phyloP scores from a whole-genome alignment of 306 rosid species.

The Clitoria ternatea region DNA sequence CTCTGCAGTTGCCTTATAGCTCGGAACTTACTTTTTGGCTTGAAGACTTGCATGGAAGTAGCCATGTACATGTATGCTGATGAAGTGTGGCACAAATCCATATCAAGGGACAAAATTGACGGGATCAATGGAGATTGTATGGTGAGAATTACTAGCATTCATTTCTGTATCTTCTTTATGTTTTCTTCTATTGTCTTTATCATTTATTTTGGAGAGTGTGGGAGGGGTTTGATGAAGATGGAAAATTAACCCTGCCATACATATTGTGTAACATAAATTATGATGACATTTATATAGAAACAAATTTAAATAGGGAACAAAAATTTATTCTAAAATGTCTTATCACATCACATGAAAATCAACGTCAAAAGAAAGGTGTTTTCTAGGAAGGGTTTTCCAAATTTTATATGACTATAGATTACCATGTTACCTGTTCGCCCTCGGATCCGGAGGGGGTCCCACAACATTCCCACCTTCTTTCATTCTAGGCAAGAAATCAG shows the following conservation, averaged over 20 bases:
- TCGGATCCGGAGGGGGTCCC: too few relatives aligned
- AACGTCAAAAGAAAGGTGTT: too few relatives aligned
- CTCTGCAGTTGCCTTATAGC: slow-evolving; percentile 82
- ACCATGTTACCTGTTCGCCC: too few relatives aligned
- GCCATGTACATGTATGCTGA: slow-evolving; percentile 59
- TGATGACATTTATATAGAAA: not conserved
- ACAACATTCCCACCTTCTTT: too few relatives aligned
- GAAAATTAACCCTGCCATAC: not conserved
- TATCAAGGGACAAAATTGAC: slow-evolving; percentile 42
- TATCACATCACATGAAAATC: not conserved
- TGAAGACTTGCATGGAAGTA: slow-evolving; percentile 82
- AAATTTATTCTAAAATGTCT: not conserved
- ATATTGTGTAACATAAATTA: not conserved
- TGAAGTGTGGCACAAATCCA: slow-evolving; percentile 38
- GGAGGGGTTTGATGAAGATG: not conserved
- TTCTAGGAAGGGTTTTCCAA: not conserved
- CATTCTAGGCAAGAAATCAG: too few relatives aligned
- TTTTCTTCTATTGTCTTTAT: not conserved
- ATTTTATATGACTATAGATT: too few relatives aligned
- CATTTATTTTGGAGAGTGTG: not conserved
- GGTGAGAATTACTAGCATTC: slow-evolving; percentile 37
- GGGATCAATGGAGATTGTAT: slow-evolving; percentile 35
- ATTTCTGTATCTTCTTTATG: slow-evolving; percentile 5
- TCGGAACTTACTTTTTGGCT: slow-evolving; percentile 72
- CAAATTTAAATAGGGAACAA: not conserved